Evolutionary conservation across 495 filamentous ascomycete species (phyloP).

Genomic region (Tuber aestivum): DNA sequence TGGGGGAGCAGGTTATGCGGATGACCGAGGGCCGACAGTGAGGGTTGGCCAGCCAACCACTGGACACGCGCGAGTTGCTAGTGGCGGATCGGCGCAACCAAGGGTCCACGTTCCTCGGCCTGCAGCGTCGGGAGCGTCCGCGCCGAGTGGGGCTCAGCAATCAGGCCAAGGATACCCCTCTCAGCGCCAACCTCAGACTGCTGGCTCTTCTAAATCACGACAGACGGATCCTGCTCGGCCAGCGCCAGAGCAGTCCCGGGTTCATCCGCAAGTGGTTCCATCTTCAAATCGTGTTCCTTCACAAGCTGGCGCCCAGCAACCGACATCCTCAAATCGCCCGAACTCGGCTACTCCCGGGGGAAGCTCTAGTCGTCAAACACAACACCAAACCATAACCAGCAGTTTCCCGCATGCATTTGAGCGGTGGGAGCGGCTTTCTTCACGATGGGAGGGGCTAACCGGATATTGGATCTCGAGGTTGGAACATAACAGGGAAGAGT

Average conservation of each 20-base stretch:
- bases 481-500: constrained; percentile 79
- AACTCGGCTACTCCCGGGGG: constrained; percentile 24
- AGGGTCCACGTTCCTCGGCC: constrained; percentile 30
- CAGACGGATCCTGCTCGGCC: constrained; percentile 21
- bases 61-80: constrained; percentile 4
- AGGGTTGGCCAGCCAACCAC: constrained; percentile 23
- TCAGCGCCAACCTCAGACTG: constrained; percentile 15
- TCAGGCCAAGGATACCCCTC: constrained; percentile 12
- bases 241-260: constrained; percentile 30
- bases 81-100: constrained; percentile 25
- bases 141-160: constrained; percentile 24
- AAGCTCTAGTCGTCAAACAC: constrained; percentile 36
- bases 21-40: constrained; percentile 19
- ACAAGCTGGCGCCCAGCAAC: constrained; percentile 39
- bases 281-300: constrained; percentile 29
- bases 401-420: constrained; percentile 94
- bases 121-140: constrained; percentile 18
- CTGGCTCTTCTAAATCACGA: constrained; percentile 19
- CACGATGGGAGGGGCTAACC: constrained; percentile 96
- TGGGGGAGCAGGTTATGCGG: constrained; percentile 15
- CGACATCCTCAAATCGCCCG: constrained; percentile 40
- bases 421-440: constrained; percentile 91
- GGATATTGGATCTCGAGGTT: constrained; percentile 93
- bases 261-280: constrained; percentile 18
- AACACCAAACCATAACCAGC: constrained; percentile 48